These are phyloP conservation scores for Epicoccum sorghinum DNA, from an alignment of 2,329 filamentous ascomycete species.

Conservation along the genomic window DNA sequence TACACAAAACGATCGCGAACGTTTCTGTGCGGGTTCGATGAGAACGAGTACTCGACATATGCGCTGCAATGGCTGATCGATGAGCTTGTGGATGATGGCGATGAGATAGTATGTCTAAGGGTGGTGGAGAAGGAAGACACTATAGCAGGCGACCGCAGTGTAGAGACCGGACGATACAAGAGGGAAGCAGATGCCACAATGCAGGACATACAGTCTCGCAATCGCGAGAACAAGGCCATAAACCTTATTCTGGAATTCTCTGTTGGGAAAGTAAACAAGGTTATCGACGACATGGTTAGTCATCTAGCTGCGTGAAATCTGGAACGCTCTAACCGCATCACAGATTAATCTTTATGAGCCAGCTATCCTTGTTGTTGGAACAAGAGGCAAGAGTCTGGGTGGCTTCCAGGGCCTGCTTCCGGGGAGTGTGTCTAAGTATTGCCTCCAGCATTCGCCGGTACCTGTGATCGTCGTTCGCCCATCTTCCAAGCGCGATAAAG, in stretches of 20 bases:
- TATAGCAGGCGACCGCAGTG: slow-evolving; percentile 64
- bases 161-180: slow-evolving; percentile 73
- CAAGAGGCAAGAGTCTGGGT: slow-evolving; percentile 80
- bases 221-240: slow-evolving; percentile 81
- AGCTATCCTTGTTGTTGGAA: slow-evolving; percentile 88
- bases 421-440: slow-evolving; percentile 93
- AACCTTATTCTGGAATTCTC: slow-evolving; percentile 86
- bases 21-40: slow-evolving; percentile 89
- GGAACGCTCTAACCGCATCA: not conserved
- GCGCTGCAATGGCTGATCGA: slow-evolving; percentile 91
- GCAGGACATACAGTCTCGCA: slow-evolving; percentile 78
- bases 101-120: slow-evolving; percentile 88
- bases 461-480: slow-evolving; percentile 92
- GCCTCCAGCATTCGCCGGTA: slow-evolving; percentile 89
- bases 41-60: slow-evolving; percentile 90
- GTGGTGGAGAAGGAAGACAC: slow-evolving; percentile 85
- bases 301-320: not conserved
- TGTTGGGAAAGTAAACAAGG: slow-evolving; percentile 86
- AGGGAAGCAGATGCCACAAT: slow-evolving; percentile 77
- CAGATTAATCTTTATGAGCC: slow-evolving; percentile 93
- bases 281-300: slow-evolving; percentile 83
- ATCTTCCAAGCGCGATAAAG: slow-evolving; percentile 84
- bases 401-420: slow-evolving; percentile 86
- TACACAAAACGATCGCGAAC: slow-evolving; percentile 80
- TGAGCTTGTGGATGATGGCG: slow-evolving; percentile 89